Evolutionary conservation across 768 basidiomycete species (phyloP).

Genomic region (Leucocoprinus birnbaumii): DNA sequence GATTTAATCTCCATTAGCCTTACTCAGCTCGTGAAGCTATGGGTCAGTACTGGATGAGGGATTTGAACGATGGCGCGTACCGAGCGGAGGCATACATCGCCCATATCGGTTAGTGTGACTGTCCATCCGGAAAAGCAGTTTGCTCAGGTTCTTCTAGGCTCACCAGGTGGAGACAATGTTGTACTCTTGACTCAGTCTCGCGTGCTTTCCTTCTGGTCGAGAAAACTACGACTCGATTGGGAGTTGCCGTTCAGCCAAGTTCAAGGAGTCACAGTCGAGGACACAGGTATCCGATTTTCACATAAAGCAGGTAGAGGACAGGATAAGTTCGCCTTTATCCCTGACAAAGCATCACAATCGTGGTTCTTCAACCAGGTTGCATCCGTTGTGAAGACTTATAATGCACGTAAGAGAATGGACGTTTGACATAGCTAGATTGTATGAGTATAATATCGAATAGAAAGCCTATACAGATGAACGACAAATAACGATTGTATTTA

Average conservation of each 20-base stretch:
- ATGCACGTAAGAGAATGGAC: conserved; percentile 73
- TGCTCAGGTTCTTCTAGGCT: conserved; percentile 39
- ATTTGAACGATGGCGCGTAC: conserved; percentile 86
- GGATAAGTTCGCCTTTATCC: conserved; percentile 75
- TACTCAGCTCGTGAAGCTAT: conserved; percentile 88
- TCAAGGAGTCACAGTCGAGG: conserved; percentile 85
- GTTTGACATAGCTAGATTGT: conserved; percentile 18
- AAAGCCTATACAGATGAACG: conserved; percentile 10
- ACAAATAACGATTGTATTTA: conserved; percentile 14
- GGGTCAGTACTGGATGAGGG: conserved; percentile 97
- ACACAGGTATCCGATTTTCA: conserved; percentile 85
- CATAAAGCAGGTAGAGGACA: conserved; percentile 75
- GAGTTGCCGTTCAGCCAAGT: conserved; percentile 86
- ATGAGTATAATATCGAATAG: neutral
- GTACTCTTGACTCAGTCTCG: conserved; percentile 76
- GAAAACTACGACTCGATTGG: conserved; percentile 85
- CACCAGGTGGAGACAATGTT: conserved; percentile 77
- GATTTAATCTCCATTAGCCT: conserved; percentile 46
- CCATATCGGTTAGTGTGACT: conserved; percentile 65
- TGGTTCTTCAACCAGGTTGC: conserved; percentile 84
- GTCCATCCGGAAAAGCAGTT: neutral
- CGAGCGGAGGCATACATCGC: conserved; percentile 86
- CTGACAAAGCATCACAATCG: conserved; percentile 68
- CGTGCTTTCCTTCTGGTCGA: conserved; percentile 83
- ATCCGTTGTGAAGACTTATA: conserved; percentile 74